Conservation (phyloP, 495 filamentous ascomycete genomes). For the Acidomyces sp. region DNA sequence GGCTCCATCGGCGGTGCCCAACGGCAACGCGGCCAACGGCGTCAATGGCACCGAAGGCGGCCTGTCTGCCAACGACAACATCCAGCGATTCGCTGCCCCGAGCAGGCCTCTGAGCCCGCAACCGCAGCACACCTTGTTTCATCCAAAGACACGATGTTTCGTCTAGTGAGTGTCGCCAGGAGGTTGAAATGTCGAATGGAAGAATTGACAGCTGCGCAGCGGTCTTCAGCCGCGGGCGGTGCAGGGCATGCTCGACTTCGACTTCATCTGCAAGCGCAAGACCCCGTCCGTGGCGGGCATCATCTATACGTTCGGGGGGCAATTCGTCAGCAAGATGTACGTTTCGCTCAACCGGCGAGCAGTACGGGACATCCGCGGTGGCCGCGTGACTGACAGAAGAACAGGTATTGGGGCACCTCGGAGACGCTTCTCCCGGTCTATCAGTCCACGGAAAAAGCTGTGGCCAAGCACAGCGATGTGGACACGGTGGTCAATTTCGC, state of each 20-base stretch:
- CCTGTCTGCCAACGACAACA: slow-evolving; percentile 91
- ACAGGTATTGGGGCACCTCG: slow-evolving; percentile 94
- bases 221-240: slow-evolving; percentile 95
- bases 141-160: slow-evolving; percentile 98
- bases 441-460: slow-evolving; percentile 84
- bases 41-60: slow-evolving; percentile 21
- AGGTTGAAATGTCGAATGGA: not conserved
- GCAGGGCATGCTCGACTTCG: slow-evolving; percentile 99
- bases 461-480: slow-evolving; percentile 93
- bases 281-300: slow-evolving; percentile 96
- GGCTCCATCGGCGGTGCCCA: slow-evolving; percentile 25
- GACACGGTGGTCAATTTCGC: slow-evolving; percentile 99
- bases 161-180: slow-evolving; percentile 57
- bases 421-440: slow-evolving; percentile 98
- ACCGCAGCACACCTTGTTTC: slow-evolving; percentile 78
- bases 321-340: slow-evolving; percentile 99
- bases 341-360: no score
- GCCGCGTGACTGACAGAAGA: slow-evolving; percentile 6
- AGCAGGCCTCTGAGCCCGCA: slow-evolving; percentile 82
- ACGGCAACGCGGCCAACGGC: slow-evolving; percentile 26
- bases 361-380: not conserved
- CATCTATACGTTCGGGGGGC: slow-evolving; percentile 98
- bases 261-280: slow-evolving; percentile 98
- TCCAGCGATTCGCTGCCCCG: slow-evolving; percentile 86
- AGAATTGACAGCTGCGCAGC: slow-evolving; percentile 31